Evolutionary conservation across 306 rosid species (phyloP).

Genomic region (Vachellia pachyceras): DNA sequence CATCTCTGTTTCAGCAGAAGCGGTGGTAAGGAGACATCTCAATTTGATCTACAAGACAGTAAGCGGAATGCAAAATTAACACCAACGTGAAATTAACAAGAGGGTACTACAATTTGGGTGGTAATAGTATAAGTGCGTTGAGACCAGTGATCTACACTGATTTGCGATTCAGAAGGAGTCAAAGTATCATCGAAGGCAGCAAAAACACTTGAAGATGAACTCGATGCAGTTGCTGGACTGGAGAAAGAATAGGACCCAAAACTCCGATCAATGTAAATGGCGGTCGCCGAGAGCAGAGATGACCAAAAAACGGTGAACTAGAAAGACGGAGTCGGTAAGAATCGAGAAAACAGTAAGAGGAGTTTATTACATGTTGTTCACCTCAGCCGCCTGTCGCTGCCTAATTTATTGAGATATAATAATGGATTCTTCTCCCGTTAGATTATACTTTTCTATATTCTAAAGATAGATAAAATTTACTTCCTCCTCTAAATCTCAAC

Average conservation of each 20-base stretch:
- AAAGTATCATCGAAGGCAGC: constrained; percentile 1
- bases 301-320: background rate
- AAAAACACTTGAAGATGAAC: constrained; percentile 3
- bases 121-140: background rate
- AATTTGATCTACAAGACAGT: constrained; percentile 6
- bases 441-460: background rate
- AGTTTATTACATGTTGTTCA: background rate
- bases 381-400: background rate
- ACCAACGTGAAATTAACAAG: background rate
- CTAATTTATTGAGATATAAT: background rate
- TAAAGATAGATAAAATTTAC: background rate
- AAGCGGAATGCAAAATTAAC: background rate
- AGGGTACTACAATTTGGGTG: background rate
- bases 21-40: constrained; percentile 37
- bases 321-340: constrained; percentile 12
- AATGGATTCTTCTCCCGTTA: background rate
- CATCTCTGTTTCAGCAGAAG: constrained; percentile 55
- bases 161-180: constrained; percentile 2
- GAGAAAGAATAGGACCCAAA: constrained; percentile 11
- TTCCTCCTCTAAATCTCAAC: background rate
- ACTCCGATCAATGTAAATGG: constrained; percentile 13
- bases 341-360: background rate
- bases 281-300: background rate
- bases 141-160: constrained; percentile 6
- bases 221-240: background rate